phyloP scores from a whole-genome alignment of 2,329 filamentous ascomycete genomes.

The Furcasterigmium sp. region DNA sequence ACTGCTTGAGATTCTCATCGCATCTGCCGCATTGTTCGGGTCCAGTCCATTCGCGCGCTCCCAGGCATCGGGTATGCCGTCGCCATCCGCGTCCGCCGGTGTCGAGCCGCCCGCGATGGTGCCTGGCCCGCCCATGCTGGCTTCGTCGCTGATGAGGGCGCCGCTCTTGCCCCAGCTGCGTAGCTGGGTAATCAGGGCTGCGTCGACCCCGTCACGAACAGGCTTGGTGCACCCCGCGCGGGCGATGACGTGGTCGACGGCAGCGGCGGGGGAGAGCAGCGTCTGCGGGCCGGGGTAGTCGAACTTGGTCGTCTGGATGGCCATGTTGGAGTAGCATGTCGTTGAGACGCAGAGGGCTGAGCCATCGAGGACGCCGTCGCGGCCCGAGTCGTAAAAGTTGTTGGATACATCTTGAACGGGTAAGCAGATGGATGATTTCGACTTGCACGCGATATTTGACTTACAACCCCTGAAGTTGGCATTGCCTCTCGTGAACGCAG shows the following conservation, averaged over 20 bases:
- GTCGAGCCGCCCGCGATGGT: slow-evolving; percentile 29
- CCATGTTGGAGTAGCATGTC: slow-evolving; percentile 41
- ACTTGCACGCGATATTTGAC: slow-evolving; percentile 2
- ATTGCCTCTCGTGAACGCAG: slow-evolving; percentile 51
- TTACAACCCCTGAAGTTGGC: slow-evolving; percentile 43
- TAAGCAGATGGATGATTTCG: not conserved
- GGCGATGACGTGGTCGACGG: slow-evolving; percentile 31
- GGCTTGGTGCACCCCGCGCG: slow-evolving; percentile 34
- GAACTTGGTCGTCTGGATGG: slow-evolving; percentile 31
- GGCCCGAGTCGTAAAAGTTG: slow-evolving; percentile 47
- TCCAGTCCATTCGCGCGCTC: slow-evolving; percentile 37
- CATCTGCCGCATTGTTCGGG: slow-evolving; percentile 30
- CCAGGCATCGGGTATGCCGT: slow-evolving; percentile 44
- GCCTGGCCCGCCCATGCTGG: slow-evolving; percentile 32
- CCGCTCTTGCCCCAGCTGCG: slow-evolving; percentile 38
- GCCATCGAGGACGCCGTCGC: slow-evolving; percentile 43
- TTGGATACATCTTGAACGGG: slow-evolving; percentile 33
- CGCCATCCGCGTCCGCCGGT: slow-evolving; percentile 38
- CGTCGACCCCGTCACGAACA: slow-evolving; percentile 37
- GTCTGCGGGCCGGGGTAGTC: slow-evolving; percentile 35
- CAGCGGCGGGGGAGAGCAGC: slow-evolving; percentile 30
- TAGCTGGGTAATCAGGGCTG: slow-evolving; percentile 34
- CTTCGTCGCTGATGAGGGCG: slow-evolving; percentile 40
- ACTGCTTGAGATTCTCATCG: slow-evolving; percentile 32
- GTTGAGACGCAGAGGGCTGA: slow-evolving; percentile 32